Evolutionary conservation across 1,139 yeast genomes (phyloP), one percentile per base, ranked within the genome.

Genomic region (Suzukiozyma palmioleophila): DNA sequence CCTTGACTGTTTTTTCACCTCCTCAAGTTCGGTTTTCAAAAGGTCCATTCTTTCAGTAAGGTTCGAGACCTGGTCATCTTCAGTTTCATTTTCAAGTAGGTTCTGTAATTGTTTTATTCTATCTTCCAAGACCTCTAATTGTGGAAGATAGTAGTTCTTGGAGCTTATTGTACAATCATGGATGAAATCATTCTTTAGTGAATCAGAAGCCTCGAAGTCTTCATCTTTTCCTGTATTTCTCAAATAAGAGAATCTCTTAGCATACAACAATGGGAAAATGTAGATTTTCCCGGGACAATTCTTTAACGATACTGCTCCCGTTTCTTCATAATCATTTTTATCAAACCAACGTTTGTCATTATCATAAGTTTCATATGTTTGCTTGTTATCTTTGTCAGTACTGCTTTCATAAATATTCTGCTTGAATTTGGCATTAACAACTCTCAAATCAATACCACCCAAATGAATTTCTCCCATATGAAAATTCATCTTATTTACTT

Each of bases 381-480:
- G 50, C 15, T 47, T 43, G 6, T 49, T 45, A 12, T 44, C 49
- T 8, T 41, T 43, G 7, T 46, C 47, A 8, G 51, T 37, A 8
- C 39, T 26, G 14, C 26, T 33, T 13, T 21, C 30, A 31, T 66
- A 66, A 2, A 61, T 38, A 36, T 65, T 57, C 34, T 62, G 64
- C 22, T 55, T 50, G 43, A 69, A 68, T 7, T 47, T 43, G 0
- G 70, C 64, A 29, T 56, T 49, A 9, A 69, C 50, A 1, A 62
- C 59, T 37, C 77, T 55, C 44, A 72, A 52, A 46, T 72, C 77
- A 30, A 72, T 69, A 4, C 64, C 66, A 3, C 61, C 49, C 27
- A 71, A 53, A 35, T 62, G 66, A 5, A 69, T 66, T 43, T 71
- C 75, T 2, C 74, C 77, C 16, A 68, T 44, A 48, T 70, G 64